Evolutionary conservation across 2,329 filamentous ascomycete genomes (phyloP).

Genomic region (Fusarium setosum): DNA sequence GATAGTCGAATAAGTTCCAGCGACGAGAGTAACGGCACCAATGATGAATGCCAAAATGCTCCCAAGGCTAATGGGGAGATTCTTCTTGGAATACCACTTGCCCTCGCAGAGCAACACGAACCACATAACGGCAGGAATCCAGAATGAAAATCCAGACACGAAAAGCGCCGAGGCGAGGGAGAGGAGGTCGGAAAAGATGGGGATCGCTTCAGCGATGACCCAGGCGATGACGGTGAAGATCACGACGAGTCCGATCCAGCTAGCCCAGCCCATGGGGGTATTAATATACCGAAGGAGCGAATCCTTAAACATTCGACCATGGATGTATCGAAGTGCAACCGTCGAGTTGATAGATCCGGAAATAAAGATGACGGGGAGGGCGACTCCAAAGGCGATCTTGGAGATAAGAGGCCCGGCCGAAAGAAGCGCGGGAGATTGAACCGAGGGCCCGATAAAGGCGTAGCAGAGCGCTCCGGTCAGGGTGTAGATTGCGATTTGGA

Average conservation of each 20-base stretch:
- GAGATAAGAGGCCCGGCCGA: conserved; percentile 70
- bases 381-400: conserved; percentile 77
- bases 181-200: conserved; percentile 33
- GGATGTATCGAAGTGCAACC: conserved; percentile 32
- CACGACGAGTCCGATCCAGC: conserved; percentile 26
- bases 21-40: conserved; percentile 30
- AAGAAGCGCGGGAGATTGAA: conserved; percentile 75
- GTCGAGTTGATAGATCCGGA: conserved; percentile 36
- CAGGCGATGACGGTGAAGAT: conserved; percentile 33
- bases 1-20: conserved; percentile 34
- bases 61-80: conserved; percentile 27
- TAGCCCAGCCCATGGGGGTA: conserved; percentile 31
- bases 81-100: conserved; percentile 35
- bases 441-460: conserved; percentile 71
- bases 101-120: conserved; percentile 30
- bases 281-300: conserved; percentile 32
- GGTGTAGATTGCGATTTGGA: conserved; percentile 74
- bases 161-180: conserved; percentile 31
- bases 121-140: conserved; percentile 35
- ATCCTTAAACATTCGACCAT: conserved; percentile 35
- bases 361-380: conserved; percentile 63
- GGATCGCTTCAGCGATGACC: conserved; percentile 34
- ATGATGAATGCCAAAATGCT: conserved; percentile 32
- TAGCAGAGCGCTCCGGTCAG: conserved; percentile 76
- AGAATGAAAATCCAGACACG: conserved; percentile 33